Base-by-base conservation (phyloP, 306 rosid species). In the Ochetophila trinervis region DNA sequence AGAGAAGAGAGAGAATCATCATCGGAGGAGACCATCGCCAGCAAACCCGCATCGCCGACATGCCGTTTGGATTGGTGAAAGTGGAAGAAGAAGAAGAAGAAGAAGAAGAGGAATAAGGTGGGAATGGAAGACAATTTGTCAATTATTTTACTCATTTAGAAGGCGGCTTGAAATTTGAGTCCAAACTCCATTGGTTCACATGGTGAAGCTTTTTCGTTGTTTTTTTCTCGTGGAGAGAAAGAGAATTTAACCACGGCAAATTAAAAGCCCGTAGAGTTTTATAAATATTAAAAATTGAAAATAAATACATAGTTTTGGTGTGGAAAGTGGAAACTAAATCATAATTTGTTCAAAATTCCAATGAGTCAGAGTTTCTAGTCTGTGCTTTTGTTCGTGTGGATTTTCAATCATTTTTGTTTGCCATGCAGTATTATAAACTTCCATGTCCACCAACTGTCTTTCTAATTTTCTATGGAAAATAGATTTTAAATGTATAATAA, bases 1-100 rank as follows among this genome's bases (percentile, higher is more conserved):
- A 60, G 71, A 80, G 50, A 65, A 79, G 81, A 79, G 75, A 54
- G 20, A 55, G 19, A 24, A 67, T 68, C 2, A 81, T 9, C 23
- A 62, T 0, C 24, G 64, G 72, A 8, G 55, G 62, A 21, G 63
- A 66, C 15, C 74, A 22, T 21, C 22, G 77, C 22, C 76, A 67
- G 85, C 36, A 24, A 67, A 65, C 4, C 23, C 4, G 34, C 57
- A 74, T 66, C 70, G 67, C 54, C 60, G 66, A 63, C 49, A 23
- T 36, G 23, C 17, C 23, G 22, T 58, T 5, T 6, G 3, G 19
- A 49, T 16, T 47, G 56, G 55, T 14, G 27, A 16, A 13, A 52
- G 37, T 30, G 69, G 52, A 62, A 48, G 44, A 48, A 21, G 44
- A 55, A 54, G 27, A 13, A 36, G 67, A 45, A 10, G 22, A 37